Evolutionary conservation across 176 grass and related monocot species (phyloP).

Genomic region (Oryza brachyantha): DNA sequence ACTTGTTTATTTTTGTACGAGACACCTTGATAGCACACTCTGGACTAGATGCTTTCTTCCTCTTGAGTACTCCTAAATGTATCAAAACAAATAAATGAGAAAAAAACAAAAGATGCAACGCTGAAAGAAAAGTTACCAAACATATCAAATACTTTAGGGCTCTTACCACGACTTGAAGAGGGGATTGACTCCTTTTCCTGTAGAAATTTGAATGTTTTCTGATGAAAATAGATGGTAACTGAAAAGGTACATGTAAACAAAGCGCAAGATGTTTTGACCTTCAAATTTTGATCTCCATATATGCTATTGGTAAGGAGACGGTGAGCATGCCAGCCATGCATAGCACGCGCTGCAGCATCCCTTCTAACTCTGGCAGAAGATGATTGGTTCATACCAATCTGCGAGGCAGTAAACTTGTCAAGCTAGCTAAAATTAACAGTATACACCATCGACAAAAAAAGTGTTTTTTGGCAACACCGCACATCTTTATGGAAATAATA

Average conservation of each 20-base stretch:
- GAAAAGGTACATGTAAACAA: not conserved
- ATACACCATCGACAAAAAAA: conserved; percentile 25
- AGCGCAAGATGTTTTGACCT: conserved; percentile 40
- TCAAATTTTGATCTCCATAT: conserved; percentile 67
- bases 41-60: conserved; percentile 69
- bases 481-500: conserved; percentile 11
- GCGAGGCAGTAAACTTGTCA: conserved; percentile 15
- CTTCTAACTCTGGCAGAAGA: conserved; percentile 86
- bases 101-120: not conserved
- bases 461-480: not conserved
- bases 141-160: conserved; percentile 65
- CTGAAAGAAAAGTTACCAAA: conserved; percentile 25
- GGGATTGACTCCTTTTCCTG: conserved; percentile 71
- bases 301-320: conserved; percentile 63
- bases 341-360: conserved; percentile 83
- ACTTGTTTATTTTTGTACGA: conserved; percentile 57
- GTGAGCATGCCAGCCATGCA: conserved; percentile 94
- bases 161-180: conserved; percentile 66
- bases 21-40: conserved; percentile 54
- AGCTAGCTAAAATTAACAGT: not conserved
- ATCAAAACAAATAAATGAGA: conserved; percentile 34
- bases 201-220: conserved; percentile 24
- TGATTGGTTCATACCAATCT: conserved; percentile 53
- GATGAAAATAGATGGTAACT: conserved; percentile 25
- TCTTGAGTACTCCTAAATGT: conserved; percentile 68